Base-by-base conservation (phyloP, 805 yeast species). In the Helenozyma rhizophorensis region DNA sequence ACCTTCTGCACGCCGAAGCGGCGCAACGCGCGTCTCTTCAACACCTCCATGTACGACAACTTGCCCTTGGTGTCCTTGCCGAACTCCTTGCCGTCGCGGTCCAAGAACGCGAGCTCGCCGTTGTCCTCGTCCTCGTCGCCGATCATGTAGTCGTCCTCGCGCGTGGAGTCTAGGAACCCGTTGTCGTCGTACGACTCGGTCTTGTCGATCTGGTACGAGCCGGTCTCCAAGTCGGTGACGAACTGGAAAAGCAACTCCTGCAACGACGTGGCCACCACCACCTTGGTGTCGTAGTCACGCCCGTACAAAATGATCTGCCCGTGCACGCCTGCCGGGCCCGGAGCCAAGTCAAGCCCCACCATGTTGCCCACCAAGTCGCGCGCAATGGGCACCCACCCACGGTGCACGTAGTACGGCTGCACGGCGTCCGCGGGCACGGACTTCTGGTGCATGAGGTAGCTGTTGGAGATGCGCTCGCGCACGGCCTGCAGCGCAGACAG, bases 51-150 rank as follows among this genome's bases (percentile, higher is more conserved):
- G 44, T 66, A 67, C n/a, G 56, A 50, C n/a, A 60, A 44, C 33
- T 54, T 56, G 9, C 58, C 60, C 28, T 46, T 50, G 23, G 42
- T 36, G 4, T 52, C 51, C 27, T 49, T 48, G 25, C 57, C 56
- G 27, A 66, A 63, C 45, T 65, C 70, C 12, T 53, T 50, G 6
- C 58, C 57, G 24, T 54, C 65, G 34, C 55, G 53, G 38, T 67
- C 72, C 33, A 42, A 56, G 39, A 54, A 67, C 15, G 49, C 38
- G 33, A 67, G 63, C 39, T 67, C 70, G 6, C 72, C 72, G 40
- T 62, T 58, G 27, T 55, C 70, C 42, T 64, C 72, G 33, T 66
- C 72, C 40, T 65, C 70, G 31, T 65, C 71, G 7, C 71, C 72
- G 47, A 66, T 51, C 56, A 50, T 54, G 45, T 58, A 62, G 42